phyloP scores from a whole-genome alignment of 306 rosid genomes.

The Vigna nakashimae region DNA sequence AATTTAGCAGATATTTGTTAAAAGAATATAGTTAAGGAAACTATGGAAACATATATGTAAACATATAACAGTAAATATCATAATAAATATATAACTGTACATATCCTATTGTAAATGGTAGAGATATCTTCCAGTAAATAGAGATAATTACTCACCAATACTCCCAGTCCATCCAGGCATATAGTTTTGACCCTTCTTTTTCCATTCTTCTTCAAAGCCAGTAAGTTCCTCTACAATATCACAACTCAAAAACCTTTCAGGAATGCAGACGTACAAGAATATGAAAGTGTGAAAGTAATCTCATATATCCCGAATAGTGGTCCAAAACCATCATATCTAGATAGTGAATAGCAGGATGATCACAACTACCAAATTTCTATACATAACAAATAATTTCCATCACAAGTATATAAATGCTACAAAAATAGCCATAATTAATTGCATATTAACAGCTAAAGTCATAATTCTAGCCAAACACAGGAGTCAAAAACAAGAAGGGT shows the following conservation, averaged over 20 bases:
- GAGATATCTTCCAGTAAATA: background rate
- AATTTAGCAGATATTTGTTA: background rate
- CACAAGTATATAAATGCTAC: background rate
- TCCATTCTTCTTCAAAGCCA: conserved; percentile 83
- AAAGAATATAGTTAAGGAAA: background rate
- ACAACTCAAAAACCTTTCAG: conserved; percentile 33
- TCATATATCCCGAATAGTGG: background rate
- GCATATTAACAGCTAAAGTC: background rate
- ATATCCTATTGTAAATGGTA: background rate
- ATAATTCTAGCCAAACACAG: background rate
- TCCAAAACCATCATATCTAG: background rate
- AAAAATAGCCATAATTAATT: background rate
- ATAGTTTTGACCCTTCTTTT: conserved; percentile 62
- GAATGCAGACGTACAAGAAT: background rate
- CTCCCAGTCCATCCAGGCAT: conserved; percentile 70
- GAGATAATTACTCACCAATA: conserved; percentile 53
- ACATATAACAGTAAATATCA: conserved; percentile 3
- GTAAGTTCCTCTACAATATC: conserved; percentile 66
- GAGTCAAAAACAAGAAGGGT: background rate
- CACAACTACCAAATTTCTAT: background rate
- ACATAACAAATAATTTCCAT: background rate
- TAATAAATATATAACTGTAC: background rate
- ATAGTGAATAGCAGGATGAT: background rate
- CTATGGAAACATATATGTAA: background rate
- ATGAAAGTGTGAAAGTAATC: conserved; percentile 13